Conservation (phyloP, 768 basidiomycete species). For the Tricholoma sp. region DNA sequence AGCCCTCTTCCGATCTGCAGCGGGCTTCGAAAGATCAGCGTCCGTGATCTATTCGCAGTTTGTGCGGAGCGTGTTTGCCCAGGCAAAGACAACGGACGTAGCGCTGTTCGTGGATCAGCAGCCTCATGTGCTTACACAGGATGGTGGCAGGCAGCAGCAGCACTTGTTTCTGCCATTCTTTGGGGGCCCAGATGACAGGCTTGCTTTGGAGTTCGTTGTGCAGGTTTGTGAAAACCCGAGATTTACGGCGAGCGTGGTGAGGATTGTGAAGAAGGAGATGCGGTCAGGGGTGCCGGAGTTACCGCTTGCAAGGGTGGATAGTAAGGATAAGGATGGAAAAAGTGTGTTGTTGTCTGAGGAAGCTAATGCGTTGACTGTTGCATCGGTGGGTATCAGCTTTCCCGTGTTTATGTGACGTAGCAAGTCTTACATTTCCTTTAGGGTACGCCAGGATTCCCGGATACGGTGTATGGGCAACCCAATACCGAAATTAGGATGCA, state of each 20-base stretch:
- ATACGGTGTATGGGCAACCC: conserved; percentile 65
- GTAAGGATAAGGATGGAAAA: conserved; percentile 20
- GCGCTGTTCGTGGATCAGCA: conserved; percentile 79
- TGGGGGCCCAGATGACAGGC: conserved; percentile 25
- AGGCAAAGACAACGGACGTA: conserved; percentile 61
- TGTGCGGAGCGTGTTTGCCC: conserved; percentile 73
- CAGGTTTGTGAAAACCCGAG: conserved; percentile 72
- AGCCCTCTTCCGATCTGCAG: conserved; percentile 40
- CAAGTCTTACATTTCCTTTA: conserved; percentile 6
- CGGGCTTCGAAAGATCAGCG: conserved; percentile 31
- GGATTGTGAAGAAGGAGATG: conserved; percentile 49
- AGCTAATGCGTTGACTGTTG: conserved; percentile 37
- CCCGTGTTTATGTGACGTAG: background rate
- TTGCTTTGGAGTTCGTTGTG: conserved; percentile 78
- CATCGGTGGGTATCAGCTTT: conserved; percentile 37
- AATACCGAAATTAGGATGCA: conserved; percentile 64
- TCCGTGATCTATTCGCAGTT: conserved; percentile 75
- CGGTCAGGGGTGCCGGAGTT: conserved; percentile 14
- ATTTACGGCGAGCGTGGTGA: conserved; percentile 71
- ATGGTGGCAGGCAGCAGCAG: conserved; percentile 28
- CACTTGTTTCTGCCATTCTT: conserved; percentile 52
- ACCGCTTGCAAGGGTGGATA: conserved; percentile 20
- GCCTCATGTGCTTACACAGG: conserved; percentile 18
- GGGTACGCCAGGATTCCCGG: conserved; percentile 43
- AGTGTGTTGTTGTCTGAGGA: conserved; percentile 21